These are phyloP conservation scores for Trichoderma breve DNA, from an alignment of 2,329 filamentous ascomycete genomes.

Conservation along the genomic window DNA sequence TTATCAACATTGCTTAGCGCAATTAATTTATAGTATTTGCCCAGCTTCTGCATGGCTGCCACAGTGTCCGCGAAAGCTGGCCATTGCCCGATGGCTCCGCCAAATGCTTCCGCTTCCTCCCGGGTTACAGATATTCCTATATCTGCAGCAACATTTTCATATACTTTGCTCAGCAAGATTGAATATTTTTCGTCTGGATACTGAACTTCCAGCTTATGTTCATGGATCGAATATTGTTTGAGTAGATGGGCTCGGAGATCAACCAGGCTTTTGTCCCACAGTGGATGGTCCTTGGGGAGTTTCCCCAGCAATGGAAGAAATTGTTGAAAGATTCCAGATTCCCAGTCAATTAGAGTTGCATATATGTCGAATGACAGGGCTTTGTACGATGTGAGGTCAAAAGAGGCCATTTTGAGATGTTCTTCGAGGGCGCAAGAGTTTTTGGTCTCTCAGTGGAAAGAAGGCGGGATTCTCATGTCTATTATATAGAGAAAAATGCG, in stretches of 20 bases:
- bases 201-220: slow-evolving; percentile 47
- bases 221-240: slow-evolving; percentile 41
- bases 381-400: slow-evolving; percentile 11
- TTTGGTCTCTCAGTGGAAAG: neutral
- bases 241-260: slow-evolving; percentile 33
- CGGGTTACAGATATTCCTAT: slow-evolving; percentile 34
- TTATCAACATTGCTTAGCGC: slow-evolving; percentile 60
- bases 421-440: neutral
- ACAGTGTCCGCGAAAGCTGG: slow-evolving; percentile 56
- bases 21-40: slow-evolving; percentile 53
- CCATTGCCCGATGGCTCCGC: slow-evolving; percentile 51
- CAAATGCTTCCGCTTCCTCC: slow-evolving; percentile 47
- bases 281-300: neutral
- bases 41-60: slow-evolving; percentile 47
- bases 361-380: slow-evolving; percentile 71
- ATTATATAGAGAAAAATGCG: neutral
- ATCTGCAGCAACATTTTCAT: slow-evolving; percentile 44
- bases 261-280: slow-evolving; percentile 34
- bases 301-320: slow-evolving; percentile 46
- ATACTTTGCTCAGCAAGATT: slow-evolving; percentile 49
- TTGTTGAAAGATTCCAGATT: slow-evolving; percentile 56
- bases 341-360: slow-evolving; percentile 76
- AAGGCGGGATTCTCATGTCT: neutral
- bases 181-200: slow-evolving; percentile 58
- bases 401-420: neutral